These are phyloP conservation scores for Lyophyllum decastes DNA, from an alignment of 768 basidiomycete species.

Conservation along the genomic window DNA sequence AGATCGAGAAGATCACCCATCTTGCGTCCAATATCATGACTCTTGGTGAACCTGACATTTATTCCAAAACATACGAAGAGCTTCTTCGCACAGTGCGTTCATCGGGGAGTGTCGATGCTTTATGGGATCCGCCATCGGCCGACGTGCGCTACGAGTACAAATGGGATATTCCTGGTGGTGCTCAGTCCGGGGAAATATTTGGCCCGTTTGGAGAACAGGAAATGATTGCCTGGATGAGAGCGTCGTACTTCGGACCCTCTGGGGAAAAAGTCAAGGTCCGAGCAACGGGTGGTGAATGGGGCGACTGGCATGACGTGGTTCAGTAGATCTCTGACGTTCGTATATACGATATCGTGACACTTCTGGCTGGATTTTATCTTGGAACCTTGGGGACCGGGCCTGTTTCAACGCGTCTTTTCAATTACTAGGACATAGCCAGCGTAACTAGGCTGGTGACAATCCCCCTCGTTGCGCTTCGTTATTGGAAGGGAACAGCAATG, in stretches of 20 bases:
- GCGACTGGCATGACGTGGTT: slow-evolving; percentile 67
- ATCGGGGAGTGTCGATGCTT: slow-evolving; percentile 64
- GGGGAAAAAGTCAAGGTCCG: slow-evolving; percentile 83
- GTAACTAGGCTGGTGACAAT: not conserved
- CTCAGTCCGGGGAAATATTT: slow-evolving; percentile 54
- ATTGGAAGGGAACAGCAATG: not conserved
- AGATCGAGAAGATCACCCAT: slow-evolving; percentile 82
- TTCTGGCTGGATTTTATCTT: not conserved
- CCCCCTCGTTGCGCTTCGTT: not conserved
- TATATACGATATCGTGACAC: slow-evolving; percentile 1
- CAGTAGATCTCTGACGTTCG: slow-evolving; percentile 30
- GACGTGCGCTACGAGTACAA: slow-evolving; percentile 80
- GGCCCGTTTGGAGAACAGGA: slow-evolving; percentile 84
- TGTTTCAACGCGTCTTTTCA: not conserved
- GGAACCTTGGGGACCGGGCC: not conserved
- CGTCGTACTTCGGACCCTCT: slow-evolving; percentile 74
- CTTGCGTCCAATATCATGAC: slow-evolving; percentile 88
- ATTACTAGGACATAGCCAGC: not conserved
- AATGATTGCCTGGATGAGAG: slow-evolving; percentile 77
- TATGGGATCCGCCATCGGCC: slow-evolving; percentile 78
- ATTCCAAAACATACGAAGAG: slow-evolving; percentile 84
- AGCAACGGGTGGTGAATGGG: slow-evolving; percentile 69
- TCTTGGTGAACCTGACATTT: slow-evolving; percentile 83
- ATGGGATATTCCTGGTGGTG: slow-evolving; percentile 63
- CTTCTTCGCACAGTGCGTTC: slow-evolving; percentile 75